Evolutionary conservation across 805 yeast genomes (phyloP).

Genomic region (Tanozyma kutaoensis): DNA sequence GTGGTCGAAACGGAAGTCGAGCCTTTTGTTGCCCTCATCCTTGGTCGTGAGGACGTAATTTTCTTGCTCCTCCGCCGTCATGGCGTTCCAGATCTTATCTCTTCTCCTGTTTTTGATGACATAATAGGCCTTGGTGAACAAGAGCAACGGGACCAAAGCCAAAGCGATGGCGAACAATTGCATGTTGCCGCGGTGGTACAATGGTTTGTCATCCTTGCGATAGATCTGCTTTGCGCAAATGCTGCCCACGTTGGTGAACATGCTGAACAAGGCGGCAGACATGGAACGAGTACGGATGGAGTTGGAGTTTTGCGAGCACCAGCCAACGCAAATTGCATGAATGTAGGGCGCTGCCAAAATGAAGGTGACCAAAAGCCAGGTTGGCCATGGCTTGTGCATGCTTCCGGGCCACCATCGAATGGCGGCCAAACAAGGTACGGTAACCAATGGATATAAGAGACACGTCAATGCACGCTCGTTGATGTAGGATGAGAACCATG

Average conservation of each 20-base stretch:
- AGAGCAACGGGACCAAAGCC: constrained; percentile 12
- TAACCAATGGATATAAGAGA: constrained; percentile 12
- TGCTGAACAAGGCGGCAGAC: constrained; percentile 51
- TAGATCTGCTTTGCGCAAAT: constrained; percentile 46
- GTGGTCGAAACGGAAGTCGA: constrained; percentile 32
- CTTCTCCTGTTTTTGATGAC: constrained; percentile 28
- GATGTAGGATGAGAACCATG: constrained; percentile 22
- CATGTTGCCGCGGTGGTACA: constrained; percentile 44
- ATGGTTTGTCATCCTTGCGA: constrained; percentile 42
- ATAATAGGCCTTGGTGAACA: constrained; percentile 23
- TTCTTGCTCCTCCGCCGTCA: constrained; percentile 36
- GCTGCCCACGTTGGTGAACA: constrained; percentile 45
- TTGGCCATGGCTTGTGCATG: constrained; percentile 26
- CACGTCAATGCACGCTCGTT: constrained; percentile 14
- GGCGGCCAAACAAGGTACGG: constrained; percentile 16
- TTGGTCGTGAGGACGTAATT: constrained; percentile 30
- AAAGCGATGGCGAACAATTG: constrained; percentile 20
- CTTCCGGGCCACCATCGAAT: constrained; percentile 29
- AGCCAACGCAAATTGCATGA: constrained; percentile 43
- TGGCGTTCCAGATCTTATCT: constrained; percentile 34
- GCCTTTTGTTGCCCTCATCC: constrained; percentile 45
- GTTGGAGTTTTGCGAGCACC: constrained; percentile 52
- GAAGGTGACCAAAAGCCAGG: constrained; percentile 23
- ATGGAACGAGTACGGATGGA: constrained; percentile 54
- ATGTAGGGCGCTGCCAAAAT: constrained; percentile 32